Percentiles rank a stretch among this genome's conserved stretches.
phyloP scores from a whole-genome alignment of 441 rosid species.

The Bocquillonia castaneifolia region DNA sequence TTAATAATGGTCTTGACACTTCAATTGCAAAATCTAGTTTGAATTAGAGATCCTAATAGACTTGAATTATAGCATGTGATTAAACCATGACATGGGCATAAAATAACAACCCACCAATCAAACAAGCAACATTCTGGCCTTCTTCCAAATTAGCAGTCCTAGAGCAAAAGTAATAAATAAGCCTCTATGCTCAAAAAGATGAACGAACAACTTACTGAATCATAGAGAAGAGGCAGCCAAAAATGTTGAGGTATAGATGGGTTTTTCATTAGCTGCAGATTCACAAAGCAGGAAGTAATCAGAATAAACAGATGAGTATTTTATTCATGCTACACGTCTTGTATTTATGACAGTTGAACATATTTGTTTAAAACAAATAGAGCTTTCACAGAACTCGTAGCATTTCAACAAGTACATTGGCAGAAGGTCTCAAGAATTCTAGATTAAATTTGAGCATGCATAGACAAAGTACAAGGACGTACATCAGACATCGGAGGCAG shows the following conservation, averaged over 20 bases:
- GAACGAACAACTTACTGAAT: conserved; percentile 81
- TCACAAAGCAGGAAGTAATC: conserved; percentile 1
- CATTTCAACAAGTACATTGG: background rate
- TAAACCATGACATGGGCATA: no score
- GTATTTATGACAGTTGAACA: background rate
- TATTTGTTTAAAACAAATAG: background rate
- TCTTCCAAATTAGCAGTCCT: background rate
- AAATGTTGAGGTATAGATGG: conserved; percentile 85
- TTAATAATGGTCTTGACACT: no score
- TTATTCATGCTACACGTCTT: background rate
- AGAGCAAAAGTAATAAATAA: background rate
- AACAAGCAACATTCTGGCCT: background rate
- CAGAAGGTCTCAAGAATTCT: background rate
- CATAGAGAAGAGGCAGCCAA: conserved; percentile 90
- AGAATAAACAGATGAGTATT: background rate
- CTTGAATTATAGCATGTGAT: no score
- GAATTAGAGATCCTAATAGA: no score
- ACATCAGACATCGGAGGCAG: no score
- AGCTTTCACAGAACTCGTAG: background rate
- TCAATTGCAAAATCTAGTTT: no score
- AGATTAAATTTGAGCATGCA: background rate
- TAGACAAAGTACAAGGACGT: no score
- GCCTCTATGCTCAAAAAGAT: background rate
- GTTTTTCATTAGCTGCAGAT: conserved; percentile 82
- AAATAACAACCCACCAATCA: background rate